Evolutionary conservation across 768 basidiomycete genomes (phyloP).

Genomic region (Boletellus ananiceps): DNA sequence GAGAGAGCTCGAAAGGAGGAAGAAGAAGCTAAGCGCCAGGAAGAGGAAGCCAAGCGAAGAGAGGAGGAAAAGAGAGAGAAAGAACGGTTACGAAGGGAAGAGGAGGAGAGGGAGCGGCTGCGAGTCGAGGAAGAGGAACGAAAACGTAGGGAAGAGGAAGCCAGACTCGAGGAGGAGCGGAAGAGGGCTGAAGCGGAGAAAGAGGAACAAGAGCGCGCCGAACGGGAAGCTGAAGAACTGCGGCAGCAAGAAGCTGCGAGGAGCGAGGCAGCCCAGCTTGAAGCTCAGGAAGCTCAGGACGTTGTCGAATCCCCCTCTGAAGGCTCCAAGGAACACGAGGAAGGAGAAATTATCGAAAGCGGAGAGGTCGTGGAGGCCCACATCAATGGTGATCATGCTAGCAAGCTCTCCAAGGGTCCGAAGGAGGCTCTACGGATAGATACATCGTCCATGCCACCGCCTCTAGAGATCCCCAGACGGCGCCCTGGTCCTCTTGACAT

Average conservation of each 20-base stretch:
- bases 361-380: constrained; percentile 27
- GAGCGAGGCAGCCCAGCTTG: constrained; percentile 26
- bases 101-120: constrained; percentile 36
- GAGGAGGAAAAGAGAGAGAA: constrained; percentile 43
- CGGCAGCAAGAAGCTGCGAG: constrained; percentile 19
- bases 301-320: constrained; percentile 37
- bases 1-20: constrained; percentile 39
- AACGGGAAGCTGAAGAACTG: constrained; percentile 33
- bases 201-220: constrained; percentile 40
- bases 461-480: constrained; percentile 37
- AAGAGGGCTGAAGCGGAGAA: constrained; percentile 32
- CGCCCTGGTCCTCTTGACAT: constrained; percentile 77
- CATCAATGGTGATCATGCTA: constrained; percentile 36
- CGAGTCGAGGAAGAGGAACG: constrained; percentile 34
- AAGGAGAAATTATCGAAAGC: constrained; percentile 33
- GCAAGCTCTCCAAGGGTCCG: constrained; percentile 33
- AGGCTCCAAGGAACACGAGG: constrained; percentile 44
- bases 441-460: constrained; percentile 43
- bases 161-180: constrained; percentile 29
- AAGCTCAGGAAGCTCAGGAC: constrained; percentile 35
- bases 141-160: constrained; percentile 27
- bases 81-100: constrained; percentile 34
- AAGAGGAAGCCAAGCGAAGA: constrained; percentile 38
- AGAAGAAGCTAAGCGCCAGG: constrained; percentile 40
- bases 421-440: constrained; percentile 65